These are phyloP conservation scores for Pseudonitzschia multistriata DNA, from an alignment of 108 stramenopile species.

Conservation along the genomic window DNA sequence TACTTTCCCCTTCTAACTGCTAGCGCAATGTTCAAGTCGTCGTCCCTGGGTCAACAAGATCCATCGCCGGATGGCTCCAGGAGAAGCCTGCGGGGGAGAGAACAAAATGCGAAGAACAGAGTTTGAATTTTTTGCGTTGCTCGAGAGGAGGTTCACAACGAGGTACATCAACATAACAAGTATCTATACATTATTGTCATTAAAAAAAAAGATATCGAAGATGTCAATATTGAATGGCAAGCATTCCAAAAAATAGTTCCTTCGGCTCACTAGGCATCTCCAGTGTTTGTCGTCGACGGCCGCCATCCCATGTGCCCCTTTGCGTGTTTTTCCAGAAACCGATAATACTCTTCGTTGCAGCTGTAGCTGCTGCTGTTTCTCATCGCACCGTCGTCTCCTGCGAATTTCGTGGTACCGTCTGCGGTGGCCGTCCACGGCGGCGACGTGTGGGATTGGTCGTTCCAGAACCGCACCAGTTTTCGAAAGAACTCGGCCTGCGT, in stretches of 20 bases:
- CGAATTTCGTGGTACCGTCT: background rate
- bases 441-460: background rate
- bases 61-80: background rate
- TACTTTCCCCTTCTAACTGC: conserved; percentile 5
- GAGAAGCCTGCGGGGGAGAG: background rate
- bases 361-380: background rate
- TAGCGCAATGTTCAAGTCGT: conserved; percentile 1
- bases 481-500: conserved; percentile 29
- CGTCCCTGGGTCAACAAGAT: background rate
- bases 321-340: conserved; percentile 3
- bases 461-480: conserved; percentile 20
- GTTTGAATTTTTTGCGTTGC: too few species aligned
- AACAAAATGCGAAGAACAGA: background rate
- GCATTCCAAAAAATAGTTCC: too few species aligned
- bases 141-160: too few species aligned
- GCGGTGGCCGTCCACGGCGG: background rate
- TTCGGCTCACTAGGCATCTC: too few species aligned
- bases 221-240: too few species aligned
- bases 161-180: too few species aligned
- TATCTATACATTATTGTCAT: too few species aligned
- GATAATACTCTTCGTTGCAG: conserved; percentile 17
- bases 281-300: background rate
- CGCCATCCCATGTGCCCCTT: conserved; percentile 12
- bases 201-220: too few species aligned
- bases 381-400: background rate